Conservation (phyloP, 352 stramenopile species). For the Pythium biforme region DNA sequence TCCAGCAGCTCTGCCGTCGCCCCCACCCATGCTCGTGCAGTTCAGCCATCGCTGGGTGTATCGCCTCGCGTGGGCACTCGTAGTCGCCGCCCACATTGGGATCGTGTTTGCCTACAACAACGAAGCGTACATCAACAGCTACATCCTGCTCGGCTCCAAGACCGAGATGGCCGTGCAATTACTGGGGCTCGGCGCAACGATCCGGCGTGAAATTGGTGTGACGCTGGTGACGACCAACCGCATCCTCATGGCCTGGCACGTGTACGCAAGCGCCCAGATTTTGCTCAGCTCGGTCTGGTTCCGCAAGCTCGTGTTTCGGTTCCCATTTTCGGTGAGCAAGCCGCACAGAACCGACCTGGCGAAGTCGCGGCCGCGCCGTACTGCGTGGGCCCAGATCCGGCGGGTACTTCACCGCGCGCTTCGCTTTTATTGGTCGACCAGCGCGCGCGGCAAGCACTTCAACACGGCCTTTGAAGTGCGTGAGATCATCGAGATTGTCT, state of each 20-base stretch:
- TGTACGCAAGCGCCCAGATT: slow-evolving; percentile 8
- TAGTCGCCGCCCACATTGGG: slow-evolving; percentile 18
- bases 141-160: slow-evolving; percentile 27
- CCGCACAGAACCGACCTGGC: not conserved
- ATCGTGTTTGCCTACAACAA: slow-evolving; percentile 25
- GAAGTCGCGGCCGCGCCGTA: not conserved
- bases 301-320: slow-evolving; percentile 14
- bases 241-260: slow-evolving; percentile 26
- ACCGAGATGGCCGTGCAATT: slow-evolving; percentile 28
- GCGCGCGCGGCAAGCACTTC: slow-evolving; percentile 22
- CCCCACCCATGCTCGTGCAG: slow-evolving; percentile 4
- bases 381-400: not conserved
- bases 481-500: slow-evolving; percentile 24
- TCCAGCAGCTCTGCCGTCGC: not conserved
- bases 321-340: not conserved
- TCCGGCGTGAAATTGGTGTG: slow-evolving; percentile 19
- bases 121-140: slow-evolving; percentile 25
- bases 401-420: not conserved
- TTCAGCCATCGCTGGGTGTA: slow-evolving; percentile 15
- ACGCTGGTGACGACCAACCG: slow-evolving; percentile 21
- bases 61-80: slow-evolving; percentile 17
- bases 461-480: slow-evolving; percentile 22
- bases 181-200: slow-evolving; percentile 20
- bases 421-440: slow-evolving; percentile 14
- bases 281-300: slow-evolving; percentile 18